Base-by-base conservation (phyloP, 1,139 yeast species). In the Keqinozyma sinolaborantium region DNA sequence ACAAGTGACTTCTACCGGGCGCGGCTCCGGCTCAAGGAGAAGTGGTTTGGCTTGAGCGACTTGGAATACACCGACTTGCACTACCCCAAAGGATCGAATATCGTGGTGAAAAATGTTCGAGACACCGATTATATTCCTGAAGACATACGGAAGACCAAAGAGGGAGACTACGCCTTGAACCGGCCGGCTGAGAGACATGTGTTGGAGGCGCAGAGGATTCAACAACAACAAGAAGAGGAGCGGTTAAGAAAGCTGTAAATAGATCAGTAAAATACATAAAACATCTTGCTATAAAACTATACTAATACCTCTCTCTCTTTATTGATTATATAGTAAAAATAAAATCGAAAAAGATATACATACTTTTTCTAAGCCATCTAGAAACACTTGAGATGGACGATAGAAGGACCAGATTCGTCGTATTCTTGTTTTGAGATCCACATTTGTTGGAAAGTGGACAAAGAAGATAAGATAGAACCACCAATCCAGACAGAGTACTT, bases 401-500 rank as follows among this genome's bases (percentile, higher is more conserved):
- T 92, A 45, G 97, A 88, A 61, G 98, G 98, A 64, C 98, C 98
- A 73, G 96, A 86, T 79, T 92, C 98, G 82, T 92, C 97, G 83
- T 90, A 90, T 78, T 88, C 97, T 77, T 88, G 97, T 79, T 90
- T 88, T 65, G 97, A 87, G 83, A 88, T 86, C 97, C 97, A 88
- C 97, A 88, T 87, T 77, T 88, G 97, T 81, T 90, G 96, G 96
- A 92, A 92, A 68, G 97, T 92, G 48, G 97, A 88, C 68, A 92
- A 83, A 45, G 97, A 88, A 54, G 98, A 96, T 73, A 92, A 83
- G 63, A 92, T 92, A 56, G 97, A 90, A 79, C 98, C 98, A 80
- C 98, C 98, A 53, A 92, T 92, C 98, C 98, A 92, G 79, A 90
- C 97, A 65, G 97, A 88, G 90, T 88, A 92, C 76, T 92, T 92